phyloP scores from a whole-genome alignment of 1,139 yeast genomes.

The Blastobotrys ciferrii region DNA sequence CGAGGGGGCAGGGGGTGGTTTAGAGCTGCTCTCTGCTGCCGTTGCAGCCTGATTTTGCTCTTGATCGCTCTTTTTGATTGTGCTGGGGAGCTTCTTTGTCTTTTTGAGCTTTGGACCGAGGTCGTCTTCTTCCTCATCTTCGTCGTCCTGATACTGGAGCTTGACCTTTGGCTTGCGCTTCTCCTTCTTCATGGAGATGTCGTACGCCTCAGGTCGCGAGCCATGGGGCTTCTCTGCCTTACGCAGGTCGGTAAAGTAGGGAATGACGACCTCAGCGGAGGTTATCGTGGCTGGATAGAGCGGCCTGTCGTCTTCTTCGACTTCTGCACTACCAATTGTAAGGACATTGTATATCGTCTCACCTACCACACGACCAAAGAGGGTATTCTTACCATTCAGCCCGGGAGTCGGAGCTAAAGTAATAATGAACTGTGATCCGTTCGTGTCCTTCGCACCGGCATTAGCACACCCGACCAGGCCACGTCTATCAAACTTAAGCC shows the following conservation, averaged over 20 bases:
- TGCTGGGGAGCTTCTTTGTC: constrained; percentile 3
- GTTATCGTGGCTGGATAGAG: constrained; percentile 51
- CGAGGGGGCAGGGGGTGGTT: no score
- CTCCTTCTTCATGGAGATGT: constrained; percentile 11
- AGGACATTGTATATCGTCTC: constrained; percentile 56
- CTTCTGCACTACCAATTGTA: constrained; percentile 52
- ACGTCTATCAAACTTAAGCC: constrained; percentile 53
- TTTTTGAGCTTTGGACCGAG: constrained; percentile 4
- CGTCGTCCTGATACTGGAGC: constrained; percentile 32
- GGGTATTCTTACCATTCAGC: constrained; percentile 48
- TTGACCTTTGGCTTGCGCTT: constrained; percentile 30
- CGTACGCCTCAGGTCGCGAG: not conserved
- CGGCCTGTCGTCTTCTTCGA: constrained; percentile 44
- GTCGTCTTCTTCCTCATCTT: constrained; percentile 30
- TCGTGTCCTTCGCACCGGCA: constrained; percentile 34
- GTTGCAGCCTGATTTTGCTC: not conserved
- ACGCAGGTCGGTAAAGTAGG: constrained; percentile 51
- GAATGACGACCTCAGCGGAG: constrained; percentile 44
- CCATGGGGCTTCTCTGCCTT: constrained; percentile 11
- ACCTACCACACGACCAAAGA: constrained; percentile 64
- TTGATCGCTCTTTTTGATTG: not conserved
- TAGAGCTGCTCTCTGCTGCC: not conserved
- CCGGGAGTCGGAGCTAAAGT: constrained; percentile 47
- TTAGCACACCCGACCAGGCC: constrained; percentile 58
- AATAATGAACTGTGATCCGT: constrained; percentile 53